Evolutionary conservation across 1,139 yeast species (phyloP), one percentile per base, ranked within the genome.

Genomic region (Yamadazyma atmosphaerica): DNA sequence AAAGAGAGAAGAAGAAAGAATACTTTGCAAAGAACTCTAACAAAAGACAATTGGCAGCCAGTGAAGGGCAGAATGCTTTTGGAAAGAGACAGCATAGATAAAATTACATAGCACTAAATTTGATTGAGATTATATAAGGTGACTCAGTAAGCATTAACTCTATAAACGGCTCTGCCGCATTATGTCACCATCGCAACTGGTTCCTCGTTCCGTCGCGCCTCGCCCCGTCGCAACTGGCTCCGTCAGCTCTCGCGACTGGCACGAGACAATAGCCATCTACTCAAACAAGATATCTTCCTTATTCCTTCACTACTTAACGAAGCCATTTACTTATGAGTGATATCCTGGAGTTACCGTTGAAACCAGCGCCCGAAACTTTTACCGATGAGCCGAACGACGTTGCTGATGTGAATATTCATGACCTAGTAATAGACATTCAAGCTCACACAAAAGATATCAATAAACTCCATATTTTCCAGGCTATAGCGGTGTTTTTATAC

Each of bases 1-100:
- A 86, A 47, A 81, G 76, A 56, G 90, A 86, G 58, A 79, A 87
- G 56, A 90, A 89, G 74, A 87, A 86, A 68, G 96, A 88, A 40
- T 89, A 68, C 58, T 92, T 92, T 56, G 74, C 84, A 35, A 80
- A 73, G 49, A 81, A 82, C 52, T 87, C 90, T 25, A 80, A 77
- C 56, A 86, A 83, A 68, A 77, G 89, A 61, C 66, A 74, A 21
- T 54, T 66, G 40, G 71, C 63, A n/a, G 51, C 69, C 10, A 63
- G 70, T 44, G 72, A 66, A 36, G 59, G 59, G 37, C 55, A 61
- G 23, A 56, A 56, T 37, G 70, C 70, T 8, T 63, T 63, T 47
- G 67, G 68, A 8, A 65, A 64, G 38, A 53, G 52, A 38, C 46
- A 43, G 17, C 52, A 41, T 40, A 43, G 49, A 35, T 45, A 36